These are phyloP conservation scores for Monascus ruber DNA, from an alignment of 2,329 filamentous ascomycete genomes.

Conservation along the genomic window DNA sequence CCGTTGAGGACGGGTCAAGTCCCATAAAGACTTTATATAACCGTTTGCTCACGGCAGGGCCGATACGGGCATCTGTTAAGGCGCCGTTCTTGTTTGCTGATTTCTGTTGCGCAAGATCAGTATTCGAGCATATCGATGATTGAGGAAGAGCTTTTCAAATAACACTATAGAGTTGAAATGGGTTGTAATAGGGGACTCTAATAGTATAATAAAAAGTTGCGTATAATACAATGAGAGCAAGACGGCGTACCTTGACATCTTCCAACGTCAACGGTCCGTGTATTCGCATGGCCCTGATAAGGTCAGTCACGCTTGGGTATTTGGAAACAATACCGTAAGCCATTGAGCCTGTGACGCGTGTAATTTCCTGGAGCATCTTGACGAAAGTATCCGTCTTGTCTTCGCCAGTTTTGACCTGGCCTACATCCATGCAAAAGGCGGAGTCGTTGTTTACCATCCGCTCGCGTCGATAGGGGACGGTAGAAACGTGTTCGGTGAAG, in stretches of 20 bases:
- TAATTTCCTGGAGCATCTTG: constrained; percentile 66
- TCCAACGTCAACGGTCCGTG: constrained; percentile 53
- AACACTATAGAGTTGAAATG: background rate
- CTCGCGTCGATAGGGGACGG: constrained; percentile 54
- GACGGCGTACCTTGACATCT: constrained; percentile 37
- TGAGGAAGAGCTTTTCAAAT: background rate
- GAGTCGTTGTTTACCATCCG: constrained; percentile 37
- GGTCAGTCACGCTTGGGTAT: constrained; percentile 46
- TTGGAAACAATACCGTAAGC: constrained; percentile 56
- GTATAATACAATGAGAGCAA: background rate
- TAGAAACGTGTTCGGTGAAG: constrained; percentile 70
- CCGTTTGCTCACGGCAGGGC: constrained; percentile 37
- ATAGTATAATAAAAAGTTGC: background rate
- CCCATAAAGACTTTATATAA: constrained; percentile 41
- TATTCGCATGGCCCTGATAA: constrained; percentile 49
- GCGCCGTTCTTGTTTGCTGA: constrained; percentile 37
- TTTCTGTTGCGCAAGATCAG: constrained; percentile 22
- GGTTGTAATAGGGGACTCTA: background rate
- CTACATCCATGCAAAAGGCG: constrained; percentile 66
- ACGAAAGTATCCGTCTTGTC: constrained; percentile 56
- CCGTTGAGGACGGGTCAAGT: constrained; percentile 33
- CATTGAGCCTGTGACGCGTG: constrained; percentile 58
- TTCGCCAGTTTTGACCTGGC: constrained; percentile 62
- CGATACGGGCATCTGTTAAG: constrained; percentile 34
- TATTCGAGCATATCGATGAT: background rate